Conservation (phyloP, 1,139 yeast genomes). For the Magnusiomyces suaveolens region DNA sequence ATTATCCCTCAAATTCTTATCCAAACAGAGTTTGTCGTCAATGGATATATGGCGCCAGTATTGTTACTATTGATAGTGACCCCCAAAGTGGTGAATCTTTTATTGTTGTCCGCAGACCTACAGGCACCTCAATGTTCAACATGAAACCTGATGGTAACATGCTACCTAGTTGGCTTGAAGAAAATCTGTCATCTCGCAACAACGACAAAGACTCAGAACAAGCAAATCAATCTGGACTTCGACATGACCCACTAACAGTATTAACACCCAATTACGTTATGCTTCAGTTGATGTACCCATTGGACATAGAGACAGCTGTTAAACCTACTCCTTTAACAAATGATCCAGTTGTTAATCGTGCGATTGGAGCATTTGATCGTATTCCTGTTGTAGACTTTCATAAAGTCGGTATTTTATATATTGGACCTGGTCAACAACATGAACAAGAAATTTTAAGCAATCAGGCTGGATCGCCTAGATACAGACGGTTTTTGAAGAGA, state of each 20-base stretch:
- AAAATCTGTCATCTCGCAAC: slow-evolving; percentile 11
- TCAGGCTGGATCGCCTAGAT: slow-evolving; percentile 52
- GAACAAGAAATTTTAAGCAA: slow-evolving; percentile 62
- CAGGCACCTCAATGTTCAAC: slow-evolving; percentile 48
- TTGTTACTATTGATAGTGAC: slow-evolving; percentile 51
- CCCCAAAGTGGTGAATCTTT: slow-evolving; percentile 44
- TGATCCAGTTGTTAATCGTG: slow-evolving; percentile 47
- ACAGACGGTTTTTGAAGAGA: slow-evolving; percentile 47
- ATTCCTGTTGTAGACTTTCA: slow-evolving; percentile 73
- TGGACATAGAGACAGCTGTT: slow-evolving; percentile 19
- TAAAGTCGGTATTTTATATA: slow-evolving; percentile 68
- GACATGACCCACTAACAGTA: slow-evolving; percentile 4
- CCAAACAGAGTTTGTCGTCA: slow-evolving; percentile 29
- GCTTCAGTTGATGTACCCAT: slow-evolving; percentile 35
- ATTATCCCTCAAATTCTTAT: slow-evolving; percentile 17
- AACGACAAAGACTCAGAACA: background rate
- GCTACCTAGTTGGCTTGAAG: slow-evolving; percentile 32
- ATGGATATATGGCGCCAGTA: slow-evolving; percentile 57
- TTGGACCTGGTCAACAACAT: slow-evolving; percentile 53
- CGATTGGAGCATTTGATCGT: slow-evolving; percentile 57
- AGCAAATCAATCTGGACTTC: background rate
- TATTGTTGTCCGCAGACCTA: slow-evolving; percentile 52
- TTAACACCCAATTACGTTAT: slow-evolving; percentile 37
- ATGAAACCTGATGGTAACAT: slow-evolving; percentile 39
- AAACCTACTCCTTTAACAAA: slow-evolving; percentile 38